phyloP scores from a whole-genome alignment of 345 rosid genomes.

The thale cress (Arabidopsis thaliana) region DNA sequence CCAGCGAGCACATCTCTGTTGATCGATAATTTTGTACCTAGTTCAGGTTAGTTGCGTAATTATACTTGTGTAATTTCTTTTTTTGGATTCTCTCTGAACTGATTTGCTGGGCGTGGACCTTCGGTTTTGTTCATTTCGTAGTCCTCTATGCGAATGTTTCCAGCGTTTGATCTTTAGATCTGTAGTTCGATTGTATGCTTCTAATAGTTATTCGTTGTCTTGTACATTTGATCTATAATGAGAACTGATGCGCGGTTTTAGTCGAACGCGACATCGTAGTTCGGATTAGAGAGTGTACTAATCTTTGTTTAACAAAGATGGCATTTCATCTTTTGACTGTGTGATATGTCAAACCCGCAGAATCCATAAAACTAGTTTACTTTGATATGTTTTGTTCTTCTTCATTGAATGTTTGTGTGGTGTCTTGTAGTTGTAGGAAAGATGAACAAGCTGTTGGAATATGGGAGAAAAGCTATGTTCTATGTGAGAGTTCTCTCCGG shows the following conservation, averaged over 20 bases:
- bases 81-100: not conserved
- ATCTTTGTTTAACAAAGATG: too few relatives aligned
- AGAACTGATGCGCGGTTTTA: not conserved
- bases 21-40: not conserved
- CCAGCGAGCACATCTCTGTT: not conserved
- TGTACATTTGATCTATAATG: not conserved
- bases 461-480: conserved; percentile 84
- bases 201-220: not conserved
- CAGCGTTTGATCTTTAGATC: conserved; percentile 21
- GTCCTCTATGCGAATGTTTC: conserved; percentile 25
- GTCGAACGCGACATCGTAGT: conserved; percentile 1
- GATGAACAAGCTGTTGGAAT: conserved; percentile 80
- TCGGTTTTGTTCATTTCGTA: conserved; percentile 23
- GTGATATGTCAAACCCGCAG: not conserved
- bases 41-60: not conserved
- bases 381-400: conserved; percentile 10
- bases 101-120: conserved; percentile 14
- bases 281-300: not conserved
- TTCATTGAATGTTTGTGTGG: conserved; percentile 24
- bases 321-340: not conserved
- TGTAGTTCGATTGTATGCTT: not conserved
- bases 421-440: conserved; percentile 29
- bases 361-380: conserved; percentile 1
- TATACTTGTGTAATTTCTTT: not conserved
- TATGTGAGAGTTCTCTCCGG: conserved; percentile 92